Evolutionary conservation across 257 asterid species (phyloP), one percentile per base, ranked within the genome.

Genomic region (Osmanthus fragrans): DNA sequence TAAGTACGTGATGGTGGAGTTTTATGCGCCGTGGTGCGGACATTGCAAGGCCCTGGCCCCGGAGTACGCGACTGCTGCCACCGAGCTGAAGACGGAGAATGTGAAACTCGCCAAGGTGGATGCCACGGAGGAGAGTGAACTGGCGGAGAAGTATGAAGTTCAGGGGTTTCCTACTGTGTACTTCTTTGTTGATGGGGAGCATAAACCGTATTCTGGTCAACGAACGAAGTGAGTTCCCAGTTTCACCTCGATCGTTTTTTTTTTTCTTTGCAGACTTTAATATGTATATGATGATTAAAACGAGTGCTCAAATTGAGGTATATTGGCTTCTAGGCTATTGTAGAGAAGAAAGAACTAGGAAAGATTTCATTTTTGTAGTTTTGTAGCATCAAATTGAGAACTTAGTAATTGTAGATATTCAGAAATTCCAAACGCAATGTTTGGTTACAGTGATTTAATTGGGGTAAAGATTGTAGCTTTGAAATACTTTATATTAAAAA

Each of bases 21-120:
- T 95, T 71, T 95, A 95, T 67, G 99, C 99, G 34, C 97, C 98
- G 47, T 95, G 99, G 99, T 95, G 99, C 74, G 97, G 98, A 3
- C 99, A 95, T 75, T 95, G 99, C 84, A 84, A 89, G 88, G 76
- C 89, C 30, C 84, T 95, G 78, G 90, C 97, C 42, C 99, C 98
- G 84, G 99, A 95, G 87, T 95, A 89, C 68, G 99, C 99, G 2
- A 97, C 97, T 27, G 99, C 97, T 13, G 99, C 98, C n/a, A 90
- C 97, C 18, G 97, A 83, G 85, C 82, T 95, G 78, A 86, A 85
- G 84, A 85, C 72, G 66, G 86, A 77, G 82, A 82, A 80, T 72
- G 98, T 92, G 86, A 86, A 81, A 84, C 90, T 95, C 58, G 98
- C 97, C 2, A 95, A 93, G 87, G 98, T 95, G 67, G 99, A 95